Percentiles rank a stretch among this genome's conserved stretches.
These are phyloP conservation scores for Colletotrichum kahawae DNA, from an alignment of 2,329 filamentous ascomycete genomes.

Conservation along the genomic window DNA sequence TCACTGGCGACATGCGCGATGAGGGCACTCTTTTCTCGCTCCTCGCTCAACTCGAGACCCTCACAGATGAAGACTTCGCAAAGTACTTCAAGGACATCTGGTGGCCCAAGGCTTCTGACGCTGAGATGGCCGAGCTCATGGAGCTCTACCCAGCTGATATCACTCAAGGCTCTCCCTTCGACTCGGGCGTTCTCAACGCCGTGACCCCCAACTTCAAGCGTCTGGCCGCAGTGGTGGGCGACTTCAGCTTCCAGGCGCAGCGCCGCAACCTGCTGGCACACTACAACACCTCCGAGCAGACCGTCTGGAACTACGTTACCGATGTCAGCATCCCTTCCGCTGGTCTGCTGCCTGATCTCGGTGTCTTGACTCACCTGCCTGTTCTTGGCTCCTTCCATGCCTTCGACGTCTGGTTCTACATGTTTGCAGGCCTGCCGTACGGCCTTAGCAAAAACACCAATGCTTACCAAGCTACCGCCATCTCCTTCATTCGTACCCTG, in stretches of 20 bases:
- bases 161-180: constrained; percentile 64
- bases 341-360: not conserved
- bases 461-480: not conserved
- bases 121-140: not conserved
- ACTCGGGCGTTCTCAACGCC: constrained; percentile 61
- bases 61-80: not conserved
- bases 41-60: not conserved
- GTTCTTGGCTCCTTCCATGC: not conserved
- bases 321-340: not conserved
- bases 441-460: not conserved
- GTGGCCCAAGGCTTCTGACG: not conserved
- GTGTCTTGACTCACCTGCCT: not conserved
- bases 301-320: constrained; percentile 1
- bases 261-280: constrained; percentile 47
- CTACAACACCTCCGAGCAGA: not conserved
- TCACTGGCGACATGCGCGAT: constrained; percentile 68
- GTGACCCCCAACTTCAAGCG: constrained; percentile 70
- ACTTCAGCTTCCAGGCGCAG: constrained; percentile 56
- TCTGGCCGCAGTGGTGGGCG: constrained; percentile 65
- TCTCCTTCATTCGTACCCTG: constrained; percentile 2
- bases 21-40: constrained; percentile 69
- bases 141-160: constrained; percentile 44
- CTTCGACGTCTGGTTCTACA: constrained; percentile 1
- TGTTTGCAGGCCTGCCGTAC: not conserved
- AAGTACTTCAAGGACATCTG: not conserved